Evolutionary conservation across 768 basidiomycete species (phyloP).

Genomic region (Hysterangium stoloniferum): DNA sequence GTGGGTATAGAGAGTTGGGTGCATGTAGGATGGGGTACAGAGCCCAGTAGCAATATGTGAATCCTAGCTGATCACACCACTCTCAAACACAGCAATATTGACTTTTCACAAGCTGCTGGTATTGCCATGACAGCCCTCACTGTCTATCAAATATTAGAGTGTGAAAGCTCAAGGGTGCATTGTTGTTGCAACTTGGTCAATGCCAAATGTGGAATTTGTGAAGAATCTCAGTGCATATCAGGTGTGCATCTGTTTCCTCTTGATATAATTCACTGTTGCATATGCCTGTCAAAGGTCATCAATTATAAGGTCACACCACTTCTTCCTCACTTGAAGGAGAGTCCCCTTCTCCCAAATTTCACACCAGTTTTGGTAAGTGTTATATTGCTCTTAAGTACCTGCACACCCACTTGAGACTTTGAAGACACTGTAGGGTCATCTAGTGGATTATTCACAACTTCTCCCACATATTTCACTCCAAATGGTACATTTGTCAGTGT

Average conservation of each 20-base stretch:
- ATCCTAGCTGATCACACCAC: constrained; percentile 35
- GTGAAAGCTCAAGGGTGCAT: constrained; percentile 55
- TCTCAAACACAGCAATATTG: constrained; percentile 34
- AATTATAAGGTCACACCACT: constrained; percentile 54
- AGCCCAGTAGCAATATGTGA: too few relatives aligned
- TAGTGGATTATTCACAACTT: constrained; percentile 38
- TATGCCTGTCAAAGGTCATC: constrained; percentile 34
- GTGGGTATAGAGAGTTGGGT: too few relatives aligned
- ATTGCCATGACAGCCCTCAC: constrained; percentile 52
- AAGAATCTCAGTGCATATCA: constrained; percentile 57
- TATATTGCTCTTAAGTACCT: too few relatives aligned
- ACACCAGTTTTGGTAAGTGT: constrained; percentile 52
- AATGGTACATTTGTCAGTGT: constrained; percentile 47
- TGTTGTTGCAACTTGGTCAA: constrained; percentile 54
- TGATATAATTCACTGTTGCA: not conserved
- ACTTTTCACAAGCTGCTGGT: constrained; percentile 52
- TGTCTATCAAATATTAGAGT: constrained; percentile 45
- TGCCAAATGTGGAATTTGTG: constrained; percentile 51
- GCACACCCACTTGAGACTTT: too few relatives aligned
- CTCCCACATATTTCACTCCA: constrained; percentile 45
- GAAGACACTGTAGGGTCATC: not conserved
- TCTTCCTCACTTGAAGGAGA: constrained; percentile 34
- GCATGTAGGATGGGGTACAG: too few relatives aligned
- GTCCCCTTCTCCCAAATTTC: constrained; percentile 45
- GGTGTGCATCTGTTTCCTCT: constrained; percentile 26